Base-by-base conservation (phyloP, 1,139 yeast species). In the Scheffersomyces lignicola region DNA sequence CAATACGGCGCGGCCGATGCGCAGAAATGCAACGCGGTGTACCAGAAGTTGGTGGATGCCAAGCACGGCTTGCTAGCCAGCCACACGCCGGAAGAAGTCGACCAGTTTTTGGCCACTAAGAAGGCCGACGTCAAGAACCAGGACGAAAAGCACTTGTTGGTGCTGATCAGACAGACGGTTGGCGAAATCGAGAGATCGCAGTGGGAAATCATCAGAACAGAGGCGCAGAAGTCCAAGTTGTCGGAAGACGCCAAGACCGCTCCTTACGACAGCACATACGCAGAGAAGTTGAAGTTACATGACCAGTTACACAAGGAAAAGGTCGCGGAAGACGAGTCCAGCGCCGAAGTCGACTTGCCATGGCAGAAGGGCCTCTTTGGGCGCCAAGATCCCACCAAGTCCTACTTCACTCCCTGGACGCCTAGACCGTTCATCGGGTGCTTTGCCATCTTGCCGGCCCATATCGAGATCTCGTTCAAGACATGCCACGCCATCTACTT, bases 321-420 rank as follows among this genome's bases (percentile, higher is more conserved):
- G 23, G 59, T 79, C 7, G 41, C 60, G 36, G 85, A 79, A 50
- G 80, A 84, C 40, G 81, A 77, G 47, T 52, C 73, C 8, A 47
- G 49, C 39, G 84, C 73, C 29, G 52, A 49, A 42, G 76, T 80
- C 38, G 51, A 61, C 23, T 66, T 85, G 37, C 92, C 92, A 43
- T 83, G 89, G 89, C 94, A 85, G 61, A 69, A 73, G 39, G 77
- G 80, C 33, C 72, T 83, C 47, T 88, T 74, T 58, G 97, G 97
- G 15, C 82, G 95, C 53, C 64, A 78, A 47, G 83, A 87, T 37
- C 82, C 90, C 11, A 54, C 71, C 24, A 88, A 84, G 66, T 78
- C 90, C 7, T 92, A 83, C 62, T 92, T 92, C 68, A 88, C 97
- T 7, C 98, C 98, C 36, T 92, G 97, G 97, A 75, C 82, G 40